Conservation (phyloP, 2,329 filamentous ascomycete species). For the Ceratocystis eucalypticola region DNA sequence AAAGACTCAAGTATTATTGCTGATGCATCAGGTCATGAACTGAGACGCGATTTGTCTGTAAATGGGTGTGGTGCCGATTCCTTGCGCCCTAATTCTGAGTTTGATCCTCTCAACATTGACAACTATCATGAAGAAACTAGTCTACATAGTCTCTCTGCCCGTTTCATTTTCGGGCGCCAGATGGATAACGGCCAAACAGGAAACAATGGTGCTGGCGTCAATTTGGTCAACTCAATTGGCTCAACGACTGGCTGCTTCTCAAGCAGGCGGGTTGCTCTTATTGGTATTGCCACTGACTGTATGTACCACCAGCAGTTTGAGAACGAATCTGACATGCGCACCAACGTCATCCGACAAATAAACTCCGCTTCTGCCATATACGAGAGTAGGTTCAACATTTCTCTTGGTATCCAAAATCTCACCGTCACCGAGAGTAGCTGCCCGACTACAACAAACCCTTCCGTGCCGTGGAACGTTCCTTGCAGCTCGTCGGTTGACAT, state of each 20-base stretch:
- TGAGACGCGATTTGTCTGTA: constrained; percentile 43
- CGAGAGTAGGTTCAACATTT: constrained; percentile 87
- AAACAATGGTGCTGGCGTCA: constrained; percentile 60
- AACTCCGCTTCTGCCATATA: constrained; percentile 80
- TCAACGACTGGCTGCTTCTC: constrained; percentile 71
- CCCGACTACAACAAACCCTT: constrained; percentile 50
- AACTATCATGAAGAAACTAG: neutral
- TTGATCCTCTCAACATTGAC: constrained; percentile 47
- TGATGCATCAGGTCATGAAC: constrained; percentile 32
- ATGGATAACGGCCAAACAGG: constrained; percentile 56
- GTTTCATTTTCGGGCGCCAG: constrained; percentile 59
- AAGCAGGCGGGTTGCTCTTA: constrained; percentile 79
- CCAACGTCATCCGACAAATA: constrained; percentile 70
- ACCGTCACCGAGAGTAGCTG: constrained; percentile 65
- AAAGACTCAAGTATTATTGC: constrained; percentile 73
- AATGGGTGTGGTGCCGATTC: constrained; percentile 55
- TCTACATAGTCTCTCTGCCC: constrained; percentile 43
- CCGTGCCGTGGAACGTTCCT: constrained; percentile 70
- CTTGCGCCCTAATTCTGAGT: constrained; percentile 65
- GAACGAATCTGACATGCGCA: constrained; percentile 43
- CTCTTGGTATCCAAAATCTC: constrained; percentile 75
- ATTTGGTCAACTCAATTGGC: constrained; percentile 67
- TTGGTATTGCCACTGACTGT: constrained; percentile 89
- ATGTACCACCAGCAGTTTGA: constrained; percentile 66
- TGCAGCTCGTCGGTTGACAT: constrained; percentile 55